A percentile compares a stretch with the other conserved stretches of the same genome.
These are phyloP conservation scores for Pythium periplocum DNA, from an alignment of 352 stramenopile genomes.

Conservation along the genomic window DNA sequence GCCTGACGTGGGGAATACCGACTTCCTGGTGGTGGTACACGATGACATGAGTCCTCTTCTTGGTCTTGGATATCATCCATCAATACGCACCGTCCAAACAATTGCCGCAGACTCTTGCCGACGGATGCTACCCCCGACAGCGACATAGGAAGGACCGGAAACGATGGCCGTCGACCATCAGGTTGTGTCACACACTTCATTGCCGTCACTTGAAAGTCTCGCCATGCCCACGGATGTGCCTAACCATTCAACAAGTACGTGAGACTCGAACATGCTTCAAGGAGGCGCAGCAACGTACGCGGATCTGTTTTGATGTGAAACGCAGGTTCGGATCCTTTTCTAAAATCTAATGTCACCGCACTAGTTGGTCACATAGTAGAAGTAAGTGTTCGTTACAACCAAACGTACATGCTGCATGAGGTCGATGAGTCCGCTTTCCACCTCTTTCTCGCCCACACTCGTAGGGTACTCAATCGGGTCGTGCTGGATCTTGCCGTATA, in stretches of 20 bases:
- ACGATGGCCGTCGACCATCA: conserved; percentile 34
- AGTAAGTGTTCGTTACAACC: too few species aligned
- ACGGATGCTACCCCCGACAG: conserved; percentile 43
- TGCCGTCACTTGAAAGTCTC: conserved; percentile 61
- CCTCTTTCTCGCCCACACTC: conserved; percentile 34
- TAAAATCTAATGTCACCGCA: conserved; percentile 38
- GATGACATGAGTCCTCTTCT: too few species aligned
- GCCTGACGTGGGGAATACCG: conserved; percentile 10
- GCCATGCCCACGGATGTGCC: conserved; percentile 68
- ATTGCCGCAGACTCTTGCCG: conserved; percentile 48
- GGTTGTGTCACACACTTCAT: conserved; percentile 66
- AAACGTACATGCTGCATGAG: conserved; percentile 48
- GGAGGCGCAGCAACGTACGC: conserved; percentile 28
- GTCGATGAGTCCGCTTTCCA: conserved; percentile 57
- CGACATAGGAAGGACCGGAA: conserved; percentile 26
- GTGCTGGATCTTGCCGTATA: conserved; percentile 91
- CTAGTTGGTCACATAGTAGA: neutral
- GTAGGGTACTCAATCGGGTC: conserved; percentile 53
- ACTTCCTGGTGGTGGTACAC: conserved; percentile 7
- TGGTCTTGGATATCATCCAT: too few species aligned
- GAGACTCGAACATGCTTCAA: neutral
- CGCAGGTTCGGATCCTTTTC: conserved; percentile 63
- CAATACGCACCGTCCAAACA: conserved; percentile 40
- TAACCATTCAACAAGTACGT: conserved; percentile 1
- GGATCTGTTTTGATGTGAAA: conserved; percentile 61